Percentiles rank a stretch among this genome's conserved stretches.
Evolutionary conservation across 2,329 filamentous ascomycete genomes (phyloP).

Genomic region (Phyllosticta capitalensis): DNA sequence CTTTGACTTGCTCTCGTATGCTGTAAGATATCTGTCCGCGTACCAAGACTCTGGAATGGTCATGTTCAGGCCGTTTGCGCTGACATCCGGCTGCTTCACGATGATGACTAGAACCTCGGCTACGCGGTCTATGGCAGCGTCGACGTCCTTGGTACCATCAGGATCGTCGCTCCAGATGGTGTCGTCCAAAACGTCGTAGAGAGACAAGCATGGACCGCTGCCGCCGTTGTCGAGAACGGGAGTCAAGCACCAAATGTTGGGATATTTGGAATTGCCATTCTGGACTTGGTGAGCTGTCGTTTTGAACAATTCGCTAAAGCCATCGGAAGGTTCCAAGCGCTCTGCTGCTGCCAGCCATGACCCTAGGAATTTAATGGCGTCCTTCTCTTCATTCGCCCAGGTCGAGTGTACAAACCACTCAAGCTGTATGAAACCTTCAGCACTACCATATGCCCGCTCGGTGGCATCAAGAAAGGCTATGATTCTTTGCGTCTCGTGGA

Average conservation of each 20-base stretch:
- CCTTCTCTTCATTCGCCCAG: conserved; percentile 20
- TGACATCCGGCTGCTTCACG: conserved; percentile 22
- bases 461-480: conserved; percentile 53
- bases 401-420: conserved; percentile 25
- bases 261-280: background rate
- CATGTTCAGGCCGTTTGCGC: conserved; percentile 33
- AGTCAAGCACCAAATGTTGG: conserved; percentile 21
- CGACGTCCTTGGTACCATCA: conserved; percentile 23
- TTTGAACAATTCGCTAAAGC: conserved; percentile 36
- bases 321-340: conserved; percentile 31
- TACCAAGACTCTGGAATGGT: conserved; percentile 47
- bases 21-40: conserved; percentile 47
- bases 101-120: conserved; percentile 48
- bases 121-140: conserved; percentile 22
- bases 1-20: conserved; percentile 1
- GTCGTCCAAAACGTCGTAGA: conserved; percentile 47
- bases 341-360: conserved; percentile 40
- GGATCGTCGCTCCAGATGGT: conserved; percentile 38
- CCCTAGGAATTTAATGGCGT: conserved; percentile 34
- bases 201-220: conserved; percentile 27
- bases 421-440: conserved; percentile 40
- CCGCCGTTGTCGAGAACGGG: conserved; percentile 17
- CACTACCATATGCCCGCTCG: conserved; percentile 49
- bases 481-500: conserved; percentile 50
- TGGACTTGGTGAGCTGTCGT: conserved; percentile 29